A percentile compares a stretch with the other conserved stretches of the same genome.
phyloP scores from a whole-genome alignment of 148 eudicot species.

The Oxyria digyna region DNA sequence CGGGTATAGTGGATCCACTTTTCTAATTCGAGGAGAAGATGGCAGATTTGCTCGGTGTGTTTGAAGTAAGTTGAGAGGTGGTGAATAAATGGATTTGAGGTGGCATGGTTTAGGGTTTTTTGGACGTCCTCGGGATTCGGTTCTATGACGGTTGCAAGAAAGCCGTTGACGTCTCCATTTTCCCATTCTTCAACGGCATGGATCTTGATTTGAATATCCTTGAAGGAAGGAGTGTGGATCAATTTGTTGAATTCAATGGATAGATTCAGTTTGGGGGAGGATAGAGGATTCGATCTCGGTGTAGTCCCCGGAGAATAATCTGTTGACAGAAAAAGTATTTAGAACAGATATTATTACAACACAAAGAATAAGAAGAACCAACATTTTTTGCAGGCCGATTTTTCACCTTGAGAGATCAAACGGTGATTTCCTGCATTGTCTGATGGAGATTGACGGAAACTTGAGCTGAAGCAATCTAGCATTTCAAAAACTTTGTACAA shows the following conservation, averaged over 20 bases:
- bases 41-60: slow-evolving; percentile 51
- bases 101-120: slow-evolving; percentile 32
- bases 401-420: slow-evolving; percentile 15
- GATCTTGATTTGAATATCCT: slow-evolving; percentile 47
- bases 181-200: slow-evolving; percentile 27
- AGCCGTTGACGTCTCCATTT: slow-evolving; percentile 16
- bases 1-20: slow-evolving; percentile 34
- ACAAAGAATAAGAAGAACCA: background rate
- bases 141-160: slow-evolving; percentile 29
- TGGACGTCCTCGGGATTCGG: slow-evolving; percentile 44
- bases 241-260: slow-evolving; percentile 30
- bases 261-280: slow-evolving; percentile 58
- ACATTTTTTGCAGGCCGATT: background rate
- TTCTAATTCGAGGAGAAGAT: slow-evolving; percentile 36
- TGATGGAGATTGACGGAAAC: slow-evolving; percentile 17
- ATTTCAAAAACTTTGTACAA: slow-evolving; percentile 14
- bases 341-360: background rate
- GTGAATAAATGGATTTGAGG: slow-evolving; percentile 31
- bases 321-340: slow-evolving; percentile 15
- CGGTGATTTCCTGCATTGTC: slow-evolving; percentile 8
- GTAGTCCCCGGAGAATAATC: slow-evolving; percentile 45
- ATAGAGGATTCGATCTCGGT: slow-evolving; percentile 42
- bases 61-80: slow-evolving; percentile 50
- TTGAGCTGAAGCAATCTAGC: slow-evolving; percentile 18
- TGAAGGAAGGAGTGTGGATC: slow-evolving; percentile 48